Conservation (phyloP, 345 rosid genomes). For the Acer yangbiense region DNA sequence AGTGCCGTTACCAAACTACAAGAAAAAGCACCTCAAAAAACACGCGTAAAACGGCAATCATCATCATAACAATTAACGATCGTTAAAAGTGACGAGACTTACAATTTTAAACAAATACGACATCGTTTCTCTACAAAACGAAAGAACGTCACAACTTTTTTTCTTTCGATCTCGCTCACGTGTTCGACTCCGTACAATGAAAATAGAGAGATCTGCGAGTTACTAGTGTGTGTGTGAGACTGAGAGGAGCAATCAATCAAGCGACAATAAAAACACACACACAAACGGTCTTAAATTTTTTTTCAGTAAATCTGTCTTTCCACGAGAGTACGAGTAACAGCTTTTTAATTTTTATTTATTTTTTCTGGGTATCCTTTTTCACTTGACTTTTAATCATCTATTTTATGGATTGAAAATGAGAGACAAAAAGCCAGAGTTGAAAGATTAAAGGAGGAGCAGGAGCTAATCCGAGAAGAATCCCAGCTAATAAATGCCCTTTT, state of each 20-base stretch:
- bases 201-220: conserved; percentile 1
- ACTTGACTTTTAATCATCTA: neutral
- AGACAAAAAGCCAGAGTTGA: neutral
- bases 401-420: conserved; percentile 5
- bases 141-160: neutral
- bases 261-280: neutral
- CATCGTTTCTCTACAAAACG: neutral
- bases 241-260: neutral
- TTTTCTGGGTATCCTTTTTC: neutral
- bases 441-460: neutral
- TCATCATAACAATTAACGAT: neutral
- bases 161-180: too few species aligned
- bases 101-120: neutral
- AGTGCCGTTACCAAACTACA: conserved; percentile 17
- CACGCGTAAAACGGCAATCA: neutral
- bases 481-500: conserved; percentile 60
- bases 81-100: neutral
- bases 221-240: neutral
- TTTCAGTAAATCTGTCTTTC: neutral
- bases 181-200: neutral
- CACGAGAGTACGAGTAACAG: neutral
- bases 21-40: conserved; percentile 1
- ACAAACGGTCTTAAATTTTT: conserved; percentile 12
- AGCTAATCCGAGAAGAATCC: neutral
- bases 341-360: neutral